These are phyloP conservation scores for Candida silvicultrix DNA, from an alignment of 805 yeast species.

Conservation along the genomic window DNA sequence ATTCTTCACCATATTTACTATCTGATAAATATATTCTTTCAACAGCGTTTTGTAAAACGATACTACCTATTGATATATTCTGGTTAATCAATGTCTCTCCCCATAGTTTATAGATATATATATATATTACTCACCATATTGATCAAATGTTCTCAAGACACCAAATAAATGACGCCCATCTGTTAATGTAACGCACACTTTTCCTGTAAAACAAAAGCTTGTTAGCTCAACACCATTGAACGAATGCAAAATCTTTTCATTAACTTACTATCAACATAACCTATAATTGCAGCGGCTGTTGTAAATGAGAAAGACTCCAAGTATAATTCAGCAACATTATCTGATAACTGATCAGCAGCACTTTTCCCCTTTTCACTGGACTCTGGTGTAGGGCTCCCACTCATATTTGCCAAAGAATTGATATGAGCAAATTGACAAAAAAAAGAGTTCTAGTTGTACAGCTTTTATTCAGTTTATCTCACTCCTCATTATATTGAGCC, in stretches of 20 bases:
- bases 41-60: constrained; percentile 84
- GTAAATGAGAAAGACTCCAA: constrained; percentile 79
- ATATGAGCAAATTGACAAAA: not conserved
- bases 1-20: constrained; percentile 64
- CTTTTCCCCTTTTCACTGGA: constrained; percentile 5
- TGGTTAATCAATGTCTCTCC: no score
- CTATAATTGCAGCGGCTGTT: constrained; percentile 85
- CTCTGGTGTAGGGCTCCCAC: constrained; percentile 3
- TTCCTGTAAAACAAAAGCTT: constrained; percentile 24
- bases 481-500: no score
- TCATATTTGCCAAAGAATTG: no score
- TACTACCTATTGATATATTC: constrained; percentile 44
- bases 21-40: constrained; percentile 73
- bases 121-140: constrained; percentile 43
- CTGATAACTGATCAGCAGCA: constrained; percentile 21
- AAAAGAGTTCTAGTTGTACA: not conserved
- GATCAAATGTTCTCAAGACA: constrained; percentile 90
- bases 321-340: constrained; percentile 50
- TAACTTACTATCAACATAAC: constrained; percentile 72
- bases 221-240: no score
- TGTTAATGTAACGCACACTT: constrained; percentile 77
- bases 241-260: no score
- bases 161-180: constrained; percentile 90
- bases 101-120: no score
- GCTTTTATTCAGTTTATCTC: no score